A percentile compares a stretch with the other conserved stretches of the same genome.
These are phyloP conservation scores for Nigrospora osmanthi DNA, from an alignment of 2,329 filamentous ascomycete species.

Conservation along the genomic window DNA sequence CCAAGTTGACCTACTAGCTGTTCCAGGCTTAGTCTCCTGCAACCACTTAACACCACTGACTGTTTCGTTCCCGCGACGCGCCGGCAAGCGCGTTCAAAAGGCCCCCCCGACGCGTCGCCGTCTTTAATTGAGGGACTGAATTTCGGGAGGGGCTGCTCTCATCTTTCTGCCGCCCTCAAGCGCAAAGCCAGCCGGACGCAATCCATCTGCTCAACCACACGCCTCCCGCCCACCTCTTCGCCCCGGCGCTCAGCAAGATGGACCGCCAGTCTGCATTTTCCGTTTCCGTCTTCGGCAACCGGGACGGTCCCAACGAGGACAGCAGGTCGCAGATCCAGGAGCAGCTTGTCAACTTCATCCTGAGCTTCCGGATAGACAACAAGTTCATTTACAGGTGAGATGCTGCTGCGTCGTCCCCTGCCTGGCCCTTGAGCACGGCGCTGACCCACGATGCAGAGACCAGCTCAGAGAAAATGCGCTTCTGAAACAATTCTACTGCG, in stretches of 20 bases:
- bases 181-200: not conserved
- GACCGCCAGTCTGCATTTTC: conserved; percentile 85
- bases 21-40: too few relatives aligned
- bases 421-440: not conserved
- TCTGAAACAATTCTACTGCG: conserved; percentile 89
- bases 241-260: conserved; percentile 41
- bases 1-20: too few relatives aligned
- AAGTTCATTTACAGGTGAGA: conserved; percentile 84
- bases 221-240: not conserved
- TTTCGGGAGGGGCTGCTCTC: conserved; percentile 1
- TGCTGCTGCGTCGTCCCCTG: not conserved
- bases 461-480: conserved; percentile 93
- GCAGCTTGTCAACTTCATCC: conserved; percentile 81
- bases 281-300: conserved; percentile 69
- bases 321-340: conserved; percentile 65
- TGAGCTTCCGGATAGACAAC: conserved; percentile 91
- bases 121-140: not conserved
- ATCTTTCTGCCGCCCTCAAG: not conserved
- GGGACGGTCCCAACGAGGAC: conserved; percentile 58
- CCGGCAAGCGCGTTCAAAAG: too few relatives aligned
- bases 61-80: too few relatives aligned
- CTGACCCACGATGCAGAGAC: conserved; percentile 51
- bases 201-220: not conserved
- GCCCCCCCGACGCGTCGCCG: too few relatives aligned
- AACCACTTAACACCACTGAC: too few relatives aligned